Percentiles rank a stretch among this genome's conserved stretches.
Conservation (phyloP, 169 alveolate genomes). For the Plasmodium inui region DNA sequence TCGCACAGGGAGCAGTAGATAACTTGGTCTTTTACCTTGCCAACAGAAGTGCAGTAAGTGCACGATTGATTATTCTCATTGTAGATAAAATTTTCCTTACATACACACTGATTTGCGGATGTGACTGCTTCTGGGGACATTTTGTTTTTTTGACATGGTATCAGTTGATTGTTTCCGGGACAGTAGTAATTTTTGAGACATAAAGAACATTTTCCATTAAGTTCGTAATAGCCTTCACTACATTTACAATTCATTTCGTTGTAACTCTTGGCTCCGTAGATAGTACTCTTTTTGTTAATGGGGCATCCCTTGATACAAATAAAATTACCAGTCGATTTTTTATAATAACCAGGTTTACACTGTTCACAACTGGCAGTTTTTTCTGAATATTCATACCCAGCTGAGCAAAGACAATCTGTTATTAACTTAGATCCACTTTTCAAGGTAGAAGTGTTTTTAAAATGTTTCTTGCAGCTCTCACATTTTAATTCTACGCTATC, state of each 20-base stretch:
- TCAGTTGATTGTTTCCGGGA: slow-evolving; percentile 37
- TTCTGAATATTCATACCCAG: slow-evolving; percentile 78
- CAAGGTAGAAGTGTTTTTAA: slow-evolving; percentile 77
- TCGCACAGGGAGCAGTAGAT: slow-evolving; percentile 64
- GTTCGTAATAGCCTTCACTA: slow-evolving; percentile 76
- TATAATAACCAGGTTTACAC: slow-evolving; percentile 81
- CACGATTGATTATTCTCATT: slow-evolving; percentile 30
- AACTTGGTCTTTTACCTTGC: slow-evolving; percentile 32
- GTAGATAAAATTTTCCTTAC: slow-evolving; percentile 54
- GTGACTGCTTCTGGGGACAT: slow-evolving; percentile 46
- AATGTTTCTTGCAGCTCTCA: slow-evolving; percentile 65
- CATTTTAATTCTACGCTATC: slow-evolving; percentile 49
- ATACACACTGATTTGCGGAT: slow-evolving; percentile 16
- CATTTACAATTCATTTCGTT: slow-evolving; percentile 78
- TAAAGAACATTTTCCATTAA: slow-evolving; percentile 75
- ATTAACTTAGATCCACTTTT: slow-evolving; percentile 73
- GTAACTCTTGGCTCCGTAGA: slow-evolving; percentile 72
- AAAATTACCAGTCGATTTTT: slow-evolving; percentile 69
- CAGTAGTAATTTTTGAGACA: slow-evolving; percentile 78
- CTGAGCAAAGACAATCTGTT: slow-evolving; percentile 78
- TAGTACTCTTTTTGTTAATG: slow-evolving; percentile 29
- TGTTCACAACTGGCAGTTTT: slow-evolving; percentile 73
- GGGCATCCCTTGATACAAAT: slow-evolving; percentile 76
- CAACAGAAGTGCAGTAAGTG: slow-evolving; percentile 50
- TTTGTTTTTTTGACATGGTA: slow-evolving; percentile 17